Evolutionary conservation across 352 stramenopile species (phyloP).

Genomic region (Pythium brachiatum): DNA sequence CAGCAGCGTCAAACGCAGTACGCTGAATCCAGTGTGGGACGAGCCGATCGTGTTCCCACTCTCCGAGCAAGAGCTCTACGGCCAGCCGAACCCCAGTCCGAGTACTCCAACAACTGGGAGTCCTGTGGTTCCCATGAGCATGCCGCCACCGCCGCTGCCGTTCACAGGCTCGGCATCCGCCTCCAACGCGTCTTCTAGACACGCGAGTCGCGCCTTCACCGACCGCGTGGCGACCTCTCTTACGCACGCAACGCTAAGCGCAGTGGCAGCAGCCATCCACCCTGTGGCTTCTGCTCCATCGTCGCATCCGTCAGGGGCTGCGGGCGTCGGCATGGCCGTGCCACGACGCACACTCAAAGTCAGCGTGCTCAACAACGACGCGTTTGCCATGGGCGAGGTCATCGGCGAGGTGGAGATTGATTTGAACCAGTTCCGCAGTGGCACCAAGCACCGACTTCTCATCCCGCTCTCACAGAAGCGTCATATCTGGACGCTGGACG

Average conservation of each 20-base stretch:
- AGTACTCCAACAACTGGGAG: neutral
- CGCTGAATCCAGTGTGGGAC: conserved; percentile 37
- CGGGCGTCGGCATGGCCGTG: conserved; percentile 5
- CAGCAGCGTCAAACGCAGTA: conserved; percentile 37
- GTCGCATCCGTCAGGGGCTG: neutral
- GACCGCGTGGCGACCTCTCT: conserved; percentile 5
- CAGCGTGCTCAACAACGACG: conserved; percentile 54
- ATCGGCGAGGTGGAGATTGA: conserved; percentile 54
- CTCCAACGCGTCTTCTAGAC: conserved; percentile 17
- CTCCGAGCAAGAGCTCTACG: conserved; percentile 29
- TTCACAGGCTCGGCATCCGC: neutral
- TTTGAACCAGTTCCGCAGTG: conserved; percentile 36
- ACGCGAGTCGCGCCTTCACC: conserved; percentile 15
- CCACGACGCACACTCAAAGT: conserved; percentile 40
- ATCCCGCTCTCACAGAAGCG: conserved; percentile 48
- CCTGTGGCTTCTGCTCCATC: neutral
- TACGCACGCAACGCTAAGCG: conserved; percentile 12
- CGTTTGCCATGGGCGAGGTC: conserved; percentile 46
- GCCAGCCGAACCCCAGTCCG: neutral
- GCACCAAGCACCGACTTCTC: conserved; percentile 33
- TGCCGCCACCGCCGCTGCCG: neutral
- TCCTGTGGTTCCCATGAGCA: neutral
- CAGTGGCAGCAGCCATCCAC: conserved; percentile 14
- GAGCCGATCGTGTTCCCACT: conserved; percentile 32
- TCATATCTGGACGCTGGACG: conserved; percentile 48